These are phyloP conservation scores for Neurospora sp. DNA, from an alignment of 2,329 filamentous ascomycete species.

Conservation along the genomic window DNA sequence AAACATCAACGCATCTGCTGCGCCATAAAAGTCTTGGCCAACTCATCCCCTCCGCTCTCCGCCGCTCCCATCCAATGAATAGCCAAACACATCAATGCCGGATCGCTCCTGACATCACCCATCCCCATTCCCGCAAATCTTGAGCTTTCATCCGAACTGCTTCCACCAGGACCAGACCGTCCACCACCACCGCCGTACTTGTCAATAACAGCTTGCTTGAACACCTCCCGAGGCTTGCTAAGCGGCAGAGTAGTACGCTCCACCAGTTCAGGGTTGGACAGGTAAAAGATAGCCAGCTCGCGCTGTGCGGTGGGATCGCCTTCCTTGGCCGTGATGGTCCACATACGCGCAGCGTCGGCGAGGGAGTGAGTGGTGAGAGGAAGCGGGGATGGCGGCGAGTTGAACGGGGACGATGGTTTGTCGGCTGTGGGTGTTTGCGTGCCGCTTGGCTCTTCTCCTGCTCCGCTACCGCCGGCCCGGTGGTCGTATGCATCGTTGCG, in stretches of 20 bases:
- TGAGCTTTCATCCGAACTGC: background rate
- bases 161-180: constrained; percentile 17
- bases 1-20: constrained; percentile 32
- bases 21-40: constrained; percentile 73
- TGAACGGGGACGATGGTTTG: constrained; percentile 18
- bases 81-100: constrained; percentile 83
- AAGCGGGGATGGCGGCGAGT: constrained; percentile 32
- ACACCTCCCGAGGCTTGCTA: constrained; percentile 76
- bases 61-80: constrained; percentile 96
- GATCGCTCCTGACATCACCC: constrained; percentile 59
- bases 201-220: constrained; percentile 79
- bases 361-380: constrained; percentile 55
- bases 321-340: constrained; percentile 88
- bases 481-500: constrained; percentile 28
- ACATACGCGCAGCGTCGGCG: constrained; percentile 77
- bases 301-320: constrained; percentile 81
- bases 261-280: constrained; percentile 82
- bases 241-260: constrained; percentile 73
- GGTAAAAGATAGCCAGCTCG: constrained; percentile 86
- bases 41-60: constrained; percentile 72
- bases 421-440: background rate
- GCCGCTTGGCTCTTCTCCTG: background rate
- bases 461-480: constrained; percentile 8
- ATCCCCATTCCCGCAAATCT: constrained; percentile 21
- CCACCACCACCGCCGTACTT: constrained; percentile 39